A percentile compares a stretch with the other conserved stretches of the same genome.
These are phyloP conservation scores for Fraxinus dipetala DNA, from an alignment of 305 asterid species.

Conservation along the genomic window DNA sequence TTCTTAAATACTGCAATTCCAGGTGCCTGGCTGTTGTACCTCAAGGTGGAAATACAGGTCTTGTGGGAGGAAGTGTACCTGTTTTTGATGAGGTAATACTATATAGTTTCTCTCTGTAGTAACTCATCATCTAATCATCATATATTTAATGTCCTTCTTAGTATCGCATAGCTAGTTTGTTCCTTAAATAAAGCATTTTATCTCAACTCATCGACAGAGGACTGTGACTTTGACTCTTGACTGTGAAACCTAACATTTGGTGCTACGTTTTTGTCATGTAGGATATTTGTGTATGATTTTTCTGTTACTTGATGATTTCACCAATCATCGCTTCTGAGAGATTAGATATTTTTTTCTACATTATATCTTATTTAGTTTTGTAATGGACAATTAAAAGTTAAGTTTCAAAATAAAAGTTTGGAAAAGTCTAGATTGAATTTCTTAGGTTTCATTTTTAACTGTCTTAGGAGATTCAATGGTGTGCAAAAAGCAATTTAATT, in stretches of 20 bases:
- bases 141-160: not conserved
- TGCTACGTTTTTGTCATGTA: not conserved
- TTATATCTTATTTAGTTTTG: not conserved
- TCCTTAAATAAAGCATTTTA: not conserved
- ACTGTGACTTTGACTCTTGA: not conserved
- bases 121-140: constrained; percentile 1
- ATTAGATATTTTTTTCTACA: not conserved
- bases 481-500: not conserved
- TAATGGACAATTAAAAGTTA: not conserved
- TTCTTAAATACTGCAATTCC: constrained; percentile 82
- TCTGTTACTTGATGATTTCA: not conserved
- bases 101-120: constrained; percentile 3
- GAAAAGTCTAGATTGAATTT: not conserved
- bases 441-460: not conserved
- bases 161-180: not conserved
- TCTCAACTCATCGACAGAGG: not conserved
- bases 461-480: not conserved
- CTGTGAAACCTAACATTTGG: not conserved
- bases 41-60: constrained; percentile 99
- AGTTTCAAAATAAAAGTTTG: not conserved
- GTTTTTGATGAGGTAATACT: constrained; percentile 84
- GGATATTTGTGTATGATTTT: not conserved
- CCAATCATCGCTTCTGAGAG: not conserved
- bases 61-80: constrained; percentile 98
- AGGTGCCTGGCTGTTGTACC: constrained; percentile 94